Conservation (phyloP, 768 basidiomycete genomes). For the Panaeolus papilionaceus region DNA sequence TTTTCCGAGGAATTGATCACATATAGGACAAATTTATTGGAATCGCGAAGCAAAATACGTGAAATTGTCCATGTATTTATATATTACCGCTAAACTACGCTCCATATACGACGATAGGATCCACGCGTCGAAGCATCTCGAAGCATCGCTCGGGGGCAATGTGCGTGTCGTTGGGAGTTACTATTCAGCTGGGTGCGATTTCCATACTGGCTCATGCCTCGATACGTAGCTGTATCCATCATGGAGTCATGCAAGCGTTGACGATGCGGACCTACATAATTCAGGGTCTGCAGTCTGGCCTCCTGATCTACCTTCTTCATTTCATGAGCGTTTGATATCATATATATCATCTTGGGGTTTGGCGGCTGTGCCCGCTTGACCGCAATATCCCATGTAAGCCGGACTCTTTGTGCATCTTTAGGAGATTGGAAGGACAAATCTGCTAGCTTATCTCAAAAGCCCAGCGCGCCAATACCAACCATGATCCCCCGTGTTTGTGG, state of each 20-base stretch:
- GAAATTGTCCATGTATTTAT: background rate
- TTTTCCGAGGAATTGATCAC: background rate
- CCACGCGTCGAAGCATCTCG: conserved; percentile 1
- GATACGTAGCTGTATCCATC: background rate
- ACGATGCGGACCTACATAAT: background rate
- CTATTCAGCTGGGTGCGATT: background rate
- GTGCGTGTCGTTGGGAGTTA: background rate
- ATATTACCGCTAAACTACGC: background rate
- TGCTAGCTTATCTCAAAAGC: background rate
- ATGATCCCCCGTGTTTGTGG: background rate
- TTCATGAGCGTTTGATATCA: background rate
- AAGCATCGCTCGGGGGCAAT: background rate
- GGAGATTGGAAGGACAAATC: conserved; percentile 4
- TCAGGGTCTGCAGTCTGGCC: background rate
- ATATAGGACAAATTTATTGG: background rate
- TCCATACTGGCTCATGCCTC: background rate
- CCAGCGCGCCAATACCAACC: background rate
- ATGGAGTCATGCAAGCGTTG: background rate
- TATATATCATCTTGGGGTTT: background rate
- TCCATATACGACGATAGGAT: background rate
- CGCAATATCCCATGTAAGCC: conserved; percentile 3
- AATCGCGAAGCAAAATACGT: background rate
- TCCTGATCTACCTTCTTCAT: background rate
- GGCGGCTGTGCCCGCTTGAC: conserved; percentile 3
- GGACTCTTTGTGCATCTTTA: background rate